Evolutionary conservation across 1,139 yeast genomes (phyloP), one percentile per base, ranked within the genome.

Genomic region (Wickerhamomyces sp.): DNA sequence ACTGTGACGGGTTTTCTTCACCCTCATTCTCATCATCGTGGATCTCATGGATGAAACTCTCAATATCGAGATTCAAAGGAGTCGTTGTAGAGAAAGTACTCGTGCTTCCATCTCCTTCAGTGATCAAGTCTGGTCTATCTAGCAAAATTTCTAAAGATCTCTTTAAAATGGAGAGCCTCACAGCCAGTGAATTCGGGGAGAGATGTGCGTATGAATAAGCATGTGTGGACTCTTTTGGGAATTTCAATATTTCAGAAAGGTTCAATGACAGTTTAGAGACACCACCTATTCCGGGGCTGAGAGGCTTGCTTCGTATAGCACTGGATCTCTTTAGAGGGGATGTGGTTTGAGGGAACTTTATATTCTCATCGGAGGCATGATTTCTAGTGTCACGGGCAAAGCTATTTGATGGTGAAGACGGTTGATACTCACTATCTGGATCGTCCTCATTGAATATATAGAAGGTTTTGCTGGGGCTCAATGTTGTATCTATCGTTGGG

Each of bases 191-290:
- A 51, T 83, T 82, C 16, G 88, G 91, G 5, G 93, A 80, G 38
- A 84, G 64, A 41, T 83, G 86, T 6, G 93, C 88, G 56, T 85
- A 86, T 0, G 94, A 84, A 52, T 83, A 86, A 3, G 95, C 83
- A 54, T 84, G 91, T 3, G 93, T 74, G 10, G 93, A 82, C 52
- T 83, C 91, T 16, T 79, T 75, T 5, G 94, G 87, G 52, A 82
- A 83, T 46, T 66, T 70, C 23, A 73, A 51, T 21, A 76, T 59
- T 32, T 69, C 74, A 7, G 49, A 38, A 16, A 47, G 19, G 26
- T 38, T 44, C 12, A 49, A 26, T 0, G 54, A 43, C 4, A 51
- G 28, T 28, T 51, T 49, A 3, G 55, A 49, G 5, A 49, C 41
- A 5, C 52, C 52, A 15, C 50, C 48, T 7, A 42, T 31, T 12